Percentiles rank a stretch among this genome's conserved stretches.
Evolutionary conservation across 768 basidiomycete species (phyloP).

Genomic region (Amanita pseudoporphyria): DNA sequence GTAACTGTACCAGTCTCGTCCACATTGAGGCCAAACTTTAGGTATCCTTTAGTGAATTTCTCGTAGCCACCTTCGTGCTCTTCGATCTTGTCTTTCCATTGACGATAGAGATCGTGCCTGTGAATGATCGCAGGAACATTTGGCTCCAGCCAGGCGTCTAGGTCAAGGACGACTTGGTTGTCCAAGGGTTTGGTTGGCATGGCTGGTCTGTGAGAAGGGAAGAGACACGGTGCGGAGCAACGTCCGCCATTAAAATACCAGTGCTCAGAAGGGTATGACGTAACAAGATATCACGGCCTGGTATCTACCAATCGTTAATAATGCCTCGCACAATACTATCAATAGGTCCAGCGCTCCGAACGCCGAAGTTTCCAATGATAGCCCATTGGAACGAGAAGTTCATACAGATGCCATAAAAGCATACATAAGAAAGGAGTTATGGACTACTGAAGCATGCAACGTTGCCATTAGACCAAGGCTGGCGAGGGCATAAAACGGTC

Average conservation of each 20-base stretch:
- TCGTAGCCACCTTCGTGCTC: slow-evolving; percentile 80
- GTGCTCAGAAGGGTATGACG: background rate
- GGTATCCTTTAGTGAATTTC: slow-evolving; percentile 71
- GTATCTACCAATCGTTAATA: background rate
- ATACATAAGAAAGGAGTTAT: background rate
- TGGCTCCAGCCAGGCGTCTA: slow-evolving; percentile 71
- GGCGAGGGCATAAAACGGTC: slow-evolving; percentile 11
- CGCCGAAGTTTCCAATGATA: background rate
- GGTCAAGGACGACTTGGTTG: slow-evolving; percentile 44
- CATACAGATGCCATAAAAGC: background rate
- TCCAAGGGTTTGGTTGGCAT: slow-evolving; percentile 44
- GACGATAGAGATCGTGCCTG: slow-evolving; percentile 57
- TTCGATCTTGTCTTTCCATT: slow-evolving; percentile 72
- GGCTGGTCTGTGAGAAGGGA: background rate
- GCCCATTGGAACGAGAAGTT: background rate
- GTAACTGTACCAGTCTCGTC: slow-evolving; percentile 54
- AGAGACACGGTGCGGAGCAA: background rate
- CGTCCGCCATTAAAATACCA: background rate
- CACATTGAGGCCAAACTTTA: slow-evolving; percentile 71
- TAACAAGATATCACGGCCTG: background rate
- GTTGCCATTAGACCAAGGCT: slow-evolving; percentile 10
- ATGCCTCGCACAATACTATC: background rate
- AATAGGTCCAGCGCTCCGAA: background rate
- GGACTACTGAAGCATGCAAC: background rate
- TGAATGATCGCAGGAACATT: slow-evolving; percentile 59